Evolutionary conservation across 1,284 basidiomycete genomes (phyloP).

Genomic region (Tranzscheliella williamsii): DNA sequence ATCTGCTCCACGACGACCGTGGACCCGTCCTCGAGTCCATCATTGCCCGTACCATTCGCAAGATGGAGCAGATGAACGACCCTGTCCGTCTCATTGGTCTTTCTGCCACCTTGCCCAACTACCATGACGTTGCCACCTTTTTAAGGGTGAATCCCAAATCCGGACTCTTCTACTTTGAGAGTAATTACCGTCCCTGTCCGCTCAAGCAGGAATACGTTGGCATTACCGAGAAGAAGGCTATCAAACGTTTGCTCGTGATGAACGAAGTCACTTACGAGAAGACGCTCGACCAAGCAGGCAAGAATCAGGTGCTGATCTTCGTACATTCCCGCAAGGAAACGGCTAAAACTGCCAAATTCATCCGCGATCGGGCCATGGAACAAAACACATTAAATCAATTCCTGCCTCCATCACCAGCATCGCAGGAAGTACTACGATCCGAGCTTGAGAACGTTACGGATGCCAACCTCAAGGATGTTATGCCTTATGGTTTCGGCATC

Average conservation of each 20-base stretch:
- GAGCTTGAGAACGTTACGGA: slow-evolving; percentile 84
- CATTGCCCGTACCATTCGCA: slow-evolving; percentile 84
- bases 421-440: slow-evolving; percentile 62
- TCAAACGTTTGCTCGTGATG: slow-evolving; percentile 96
- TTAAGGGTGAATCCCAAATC: slow-evolving; percentile 89
- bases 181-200: slow-evolving; percentile 86
- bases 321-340: slow-evolving; percentile 99
- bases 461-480: slow-evolving; percentile 79
- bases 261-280: slow-evolving; percentile 99
- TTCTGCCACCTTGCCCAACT: slow-evolving; percentile 95
- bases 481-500: slow-evolving; percentile 96
- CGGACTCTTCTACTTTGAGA: slow-evolving; percentile 94
- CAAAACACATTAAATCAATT: slow-evolving; percentile 95
- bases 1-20: slow-evolving; percentile 94
- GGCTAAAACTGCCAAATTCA: slow-evolving; percentile 92
- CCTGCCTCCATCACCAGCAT: slow-evolving; percentile 64
- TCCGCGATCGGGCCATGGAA: slow-evolving; percentile 93
- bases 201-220: slow-evolving; percentile 97
- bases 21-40: slow-evolving; percentile 95
- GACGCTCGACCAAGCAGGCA: slow-evolving; percentile 59
- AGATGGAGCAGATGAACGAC: slow-evolving; percentile 83
- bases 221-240: slow-evolving; percentile 98
- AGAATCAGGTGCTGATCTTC: slow-evolving; percentile 73
- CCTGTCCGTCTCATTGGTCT: slow-evolving; percentile 89
- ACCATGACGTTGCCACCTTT: slow-evolving; percentile 97